Conservation (phyloP, 2,329 filamentous ascomycete genomes). For the Colletotrichum sp. region DNA sequence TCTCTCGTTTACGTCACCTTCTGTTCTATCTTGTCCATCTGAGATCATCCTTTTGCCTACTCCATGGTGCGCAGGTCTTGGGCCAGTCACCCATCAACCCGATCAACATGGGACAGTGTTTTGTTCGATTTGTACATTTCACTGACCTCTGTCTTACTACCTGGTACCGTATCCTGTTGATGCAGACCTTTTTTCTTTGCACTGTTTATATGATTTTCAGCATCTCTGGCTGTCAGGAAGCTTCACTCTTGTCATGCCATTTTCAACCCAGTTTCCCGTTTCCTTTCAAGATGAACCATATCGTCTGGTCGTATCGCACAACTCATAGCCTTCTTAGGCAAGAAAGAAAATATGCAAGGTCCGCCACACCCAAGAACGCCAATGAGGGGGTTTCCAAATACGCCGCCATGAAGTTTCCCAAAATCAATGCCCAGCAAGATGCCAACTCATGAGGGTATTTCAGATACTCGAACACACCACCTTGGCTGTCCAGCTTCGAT, state of each 20-base stretch:
- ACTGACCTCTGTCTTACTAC: background rate
- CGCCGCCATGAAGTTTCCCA: conserved; percentile 7
- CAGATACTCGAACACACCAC: conserved; percentile 12
- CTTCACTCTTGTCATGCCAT: conserved; percentile 1
- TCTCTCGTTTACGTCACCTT: background rate
- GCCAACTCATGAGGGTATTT: conserved; percentile 23
- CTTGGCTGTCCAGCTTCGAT: background rate
- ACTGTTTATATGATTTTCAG: background rate
- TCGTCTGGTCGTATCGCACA: conserved; percentile 4
- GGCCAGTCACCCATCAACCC: background rate
- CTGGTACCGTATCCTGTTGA: background rate
- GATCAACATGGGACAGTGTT: background rate
- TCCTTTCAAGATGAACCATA: background rate
- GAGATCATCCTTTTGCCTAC: background rate
- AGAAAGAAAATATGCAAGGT: background rate
- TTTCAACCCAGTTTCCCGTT: background rate
- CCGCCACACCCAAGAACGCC: conserved; percentile 4
- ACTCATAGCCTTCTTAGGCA: background rate
- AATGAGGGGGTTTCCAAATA: background rate
- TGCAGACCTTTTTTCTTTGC: background rate
- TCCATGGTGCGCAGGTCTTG: background rate
- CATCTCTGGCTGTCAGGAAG: background rate
- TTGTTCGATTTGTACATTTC: background rate
- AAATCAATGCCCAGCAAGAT: conserved; percentile 14
- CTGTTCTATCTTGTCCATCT: background rate